Percentiles rank a stretch among this genome's conserved stretches.
These are phyloP conservation scores for Tolypocladium inflatum DNA, from an alignment of 2,329 filamentous ascomycete species.

Conservation along the genomic window DNA sequence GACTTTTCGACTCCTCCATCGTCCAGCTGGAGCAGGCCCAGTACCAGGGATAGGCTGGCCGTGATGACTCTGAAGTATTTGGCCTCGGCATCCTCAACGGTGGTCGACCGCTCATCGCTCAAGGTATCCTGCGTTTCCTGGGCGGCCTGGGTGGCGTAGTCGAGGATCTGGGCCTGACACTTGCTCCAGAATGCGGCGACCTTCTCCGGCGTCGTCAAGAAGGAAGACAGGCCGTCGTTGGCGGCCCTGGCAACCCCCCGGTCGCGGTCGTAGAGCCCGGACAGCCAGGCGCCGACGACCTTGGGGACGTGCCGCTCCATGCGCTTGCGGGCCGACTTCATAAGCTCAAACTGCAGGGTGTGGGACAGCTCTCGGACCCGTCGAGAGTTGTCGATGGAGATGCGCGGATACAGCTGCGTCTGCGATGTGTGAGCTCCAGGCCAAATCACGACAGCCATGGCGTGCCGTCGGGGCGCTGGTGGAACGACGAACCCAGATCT, in stretches of 20 bases:
- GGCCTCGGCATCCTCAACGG: constrained; percentile 70
- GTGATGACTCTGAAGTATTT: constrained; percentile 73
- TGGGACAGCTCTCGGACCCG: constrained; percentile 84
- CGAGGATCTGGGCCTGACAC: constrained; percentile 71
- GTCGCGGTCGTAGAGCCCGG: constrained; percentile 81
- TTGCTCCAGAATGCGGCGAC: constrained; percentile 65
- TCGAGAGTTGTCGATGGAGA: constrained; percentile 81
- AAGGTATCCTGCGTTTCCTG: constrained; percentile 73
- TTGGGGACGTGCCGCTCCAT: constrained; percentile 72
- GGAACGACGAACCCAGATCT: constrained; percentile 63
- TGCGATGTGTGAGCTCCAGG: constrained; percentile 25
- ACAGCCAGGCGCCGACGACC: constrained; percentile 82
- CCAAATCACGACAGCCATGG: not conserved
- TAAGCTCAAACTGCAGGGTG: constrained; percentile 53
- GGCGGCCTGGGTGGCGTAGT: constrained; percentile 72
- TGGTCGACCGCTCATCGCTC: constrained; percentile 82
- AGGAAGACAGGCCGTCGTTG: constrained; percentile 61
- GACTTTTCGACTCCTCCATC: constrained; percentile 48
- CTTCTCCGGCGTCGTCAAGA: constrained; percentile 77
- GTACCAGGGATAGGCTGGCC: constrained; percentile 44
- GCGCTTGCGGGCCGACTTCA: constrained; percentile 63
- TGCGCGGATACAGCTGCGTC: constrained; percentile 78
- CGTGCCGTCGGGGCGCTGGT: too few relatives aligned
- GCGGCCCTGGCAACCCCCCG: constrained; percentile 67
- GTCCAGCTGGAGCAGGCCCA: constrained; percentile 40